Conservation (phyloP, 1,284 basidiomycete species). For the Naganishia liquefaciens region DNA sequence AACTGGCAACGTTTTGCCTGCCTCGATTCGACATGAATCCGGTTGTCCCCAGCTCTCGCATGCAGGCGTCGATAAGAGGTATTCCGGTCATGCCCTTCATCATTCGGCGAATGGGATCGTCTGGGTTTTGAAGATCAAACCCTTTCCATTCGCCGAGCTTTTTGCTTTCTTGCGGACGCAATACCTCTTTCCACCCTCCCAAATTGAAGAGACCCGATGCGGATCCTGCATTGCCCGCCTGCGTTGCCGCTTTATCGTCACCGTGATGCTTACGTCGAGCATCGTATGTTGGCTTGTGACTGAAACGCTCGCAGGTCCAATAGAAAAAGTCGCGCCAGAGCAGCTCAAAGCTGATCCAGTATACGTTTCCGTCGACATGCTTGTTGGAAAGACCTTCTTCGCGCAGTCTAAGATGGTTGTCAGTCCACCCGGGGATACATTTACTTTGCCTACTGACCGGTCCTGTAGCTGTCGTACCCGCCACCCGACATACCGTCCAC, state of each 20-base stretch:
- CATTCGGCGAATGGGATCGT: conserved; percentile 50
- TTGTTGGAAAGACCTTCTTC: conserved; percentile 40
- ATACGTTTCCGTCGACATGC: conserved; percentile 53
- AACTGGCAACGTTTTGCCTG: conserved; percentile 62
- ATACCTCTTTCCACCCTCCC: conserved; percentile 55
- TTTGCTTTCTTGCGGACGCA: conserved; percentile 52
- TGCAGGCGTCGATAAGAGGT: conserved; percentile 62
- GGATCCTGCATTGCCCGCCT: conserved; percentile 29
- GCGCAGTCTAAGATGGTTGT: conserved; percentile 20
- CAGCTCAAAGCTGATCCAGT: conserved; percentile 58
- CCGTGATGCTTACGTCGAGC: conserved; percentile 10
- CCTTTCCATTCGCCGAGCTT: conserved; percentile 41
- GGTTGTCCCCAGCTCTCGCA: conserved; percentile 57
- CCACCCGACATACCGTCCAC: conserved; percentile 55
- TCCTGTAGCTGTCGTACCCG: conserved; percentile 43
- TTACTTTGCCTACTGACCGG: conserved; percentile 35
- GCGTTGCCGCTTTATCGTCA: not conserved
- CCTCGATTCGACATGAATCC: conserved; percentile 63
- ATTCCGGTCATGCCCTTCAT: conserved; percentile 59
- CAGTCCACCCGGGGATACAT: not conserved
- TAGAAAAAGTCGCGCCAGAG: conserved; percentile 59
- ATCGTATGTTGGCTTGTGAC: conserved; percentile 14
- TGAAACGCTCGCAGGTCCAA: conserved; percentile 44
- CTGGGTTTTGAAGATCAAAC: conserved; percentile 41
- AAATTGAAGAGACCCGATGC: conserved; percentile 53